Evolutionary conservation across 225 moss, liverwort and hornwort genomes (phyloP).

Genomic region (Thuidium tamariscinum): DNA sequence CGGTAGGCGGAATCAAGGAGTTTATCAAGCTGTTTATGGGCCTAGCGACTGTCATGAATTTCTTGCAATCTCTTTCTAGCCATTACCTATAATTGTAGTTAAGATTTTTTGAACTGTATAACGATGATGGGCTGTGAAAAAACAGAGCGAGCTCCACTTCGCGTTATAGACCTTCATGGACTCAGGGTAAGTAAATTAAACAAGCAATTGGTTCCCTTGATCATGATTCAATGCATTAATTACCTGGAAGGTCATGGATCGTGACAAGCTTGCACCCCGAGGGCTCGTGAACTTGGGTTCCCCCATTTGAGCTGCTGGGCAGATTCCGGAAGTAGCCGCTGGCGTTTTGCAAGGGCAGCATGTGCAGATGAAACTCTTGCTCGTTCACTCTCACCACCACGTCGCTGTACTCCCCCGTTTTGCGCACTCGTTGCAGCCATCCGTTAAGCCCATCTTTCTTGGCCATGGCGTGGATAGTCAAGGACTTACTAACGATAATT

Average conservation of each 20-base stretch:
- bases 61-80: background rate
- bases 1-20: background rate
- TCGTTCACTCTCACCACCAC: slow-evolving; percentile 54
- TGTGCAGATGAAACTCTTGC: slow-evolving; percentile 69
- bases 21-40: background rate
- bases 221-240: background rate
- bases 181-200: background rate
- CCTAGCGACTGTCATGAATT: background rate
- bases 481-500: background rate
- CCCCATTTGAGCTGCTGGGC: slow-evolving; percentile 23
- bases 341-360: slow-evolving; percentile 73
- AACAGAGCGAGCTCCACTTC: background rate
- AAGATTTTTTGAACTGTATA: background rate
- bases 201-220: background rate
- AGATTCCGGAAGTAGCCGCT: slow-evolving; percentile 76
- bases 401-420: slow-evolving; percentile 78
- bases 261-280: slow-evolving; percentile 41
- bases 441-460: slow-evolving; percentile 60
- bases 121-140: too few relatives aligned
- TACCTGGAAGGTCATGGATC: slow-evolving; percentile 61
- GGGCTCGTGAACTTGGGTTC: background rate
- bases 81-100: background rate
- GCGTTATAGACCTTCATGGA: background rate
- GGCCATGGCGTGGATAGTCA: slow-evolving; percentile 36
- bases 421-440: slow-evolving; percentile 82